Conservation (phyloP, 192 early-diverging fungal species). For the Phlyctochytrium planicorne region DNA sequence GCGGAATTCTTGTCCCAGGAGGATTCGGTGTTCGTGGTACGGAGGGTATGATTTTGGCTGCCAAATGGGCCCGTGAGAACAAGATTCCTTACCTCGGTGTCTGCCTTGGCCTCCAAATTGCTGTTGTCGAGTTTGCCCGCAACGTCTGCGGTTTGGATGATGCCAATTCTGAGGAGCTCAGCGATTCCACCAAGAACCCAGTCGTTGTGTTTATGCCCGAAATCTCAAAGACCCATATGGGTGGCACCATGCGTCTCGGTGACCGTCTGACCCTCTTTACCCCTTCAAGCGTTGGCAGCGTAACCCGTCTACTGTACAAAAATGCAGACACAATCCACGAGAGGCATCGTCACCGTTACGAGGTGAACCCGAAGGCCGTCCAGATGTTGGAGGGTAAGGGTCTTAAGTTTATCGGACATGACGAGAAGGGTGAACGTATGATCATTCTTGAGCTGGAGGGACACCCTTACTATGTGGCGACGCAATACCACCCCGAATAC, state of each 20-base stretch:
- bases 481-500: conserved; percentile 98
- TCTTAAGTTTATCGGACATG: conserved; percentile 85
- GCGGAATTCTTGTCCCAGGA: conserved; percentile 95
- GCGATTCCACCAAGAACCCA: conserved; percentile 59
- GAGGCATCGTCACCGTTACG: conserved; percentile 97
- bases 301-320: conserved; percentile 63
- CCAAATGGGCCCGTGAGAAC: conserved; percentile 97
- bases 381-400: conserved; percentile 75
- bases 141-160: conserved; percentile 78
- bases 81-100: conserved; percentile 97
- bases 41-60: conserved; percentile 93
- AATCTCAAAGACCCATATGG: conserved; percentile 85
- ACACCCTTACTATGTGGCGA: conserved; percentile 94
- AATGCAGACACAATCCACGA: conserved; percentile 65
- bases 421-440: conserved; percentile 97
- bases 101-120: conserved; percentile 96
- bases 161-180: conserved; percentile 88
- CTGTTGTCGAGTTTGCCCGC: conserved; percentile 96
- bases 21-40: conserved; percentile 96
- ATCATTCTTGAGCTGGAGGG: conserved; percentile 84
- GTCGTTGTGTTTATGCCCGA: conserved; percentile 99
- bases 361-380: conserved; percentile 91
- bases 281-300: conserved; percentile 57
- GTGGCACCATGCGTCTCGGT: conserved; percentile 97
- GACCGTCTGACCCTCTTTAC: conserved; percentile 71